A percentile compares a stretch with the other conserved stretches of the same genome.
Evolutionary conservation across 345 rosid genomes (phyloP).

Genomic region (Rhodamnia rubescens): DNA sequence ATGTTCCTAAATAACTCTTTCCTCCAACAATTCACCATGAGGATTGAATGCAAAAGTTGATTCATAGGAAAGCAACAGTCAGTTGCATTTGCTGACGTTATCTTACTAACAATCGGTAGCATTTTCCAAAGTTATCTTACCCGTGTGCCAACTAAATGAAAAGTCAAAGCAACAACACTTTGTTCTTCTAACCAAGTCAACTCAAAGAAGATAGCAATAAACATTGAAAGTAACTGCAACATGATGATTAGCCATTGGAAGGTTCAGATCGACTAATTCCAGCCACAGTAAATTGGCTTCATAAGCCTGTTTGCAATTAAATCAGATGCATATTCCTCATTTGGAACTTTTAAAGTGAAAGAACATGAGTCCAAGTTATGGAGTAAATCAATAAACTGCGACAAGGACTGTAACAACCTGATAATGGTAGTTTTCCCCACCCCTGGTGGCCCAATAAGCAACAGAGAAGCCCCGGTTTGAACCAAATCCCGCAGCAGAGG

Average conservation of each 20-base stretch:
- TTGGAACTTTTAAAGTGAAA: not conserved
- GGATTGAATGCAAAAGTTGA: not conserved
- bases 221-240: not conserved
- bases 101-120: not conserved
- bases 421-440: slow-evolving; percentile 95
- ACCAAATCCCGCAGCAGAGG: slow-evolving; percentile 65
- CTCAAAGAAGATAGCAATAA: not conserved
- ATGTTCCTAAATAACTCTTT: not conserved
- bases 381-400: not conserved
- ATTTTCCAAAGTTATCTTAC: not conserved
- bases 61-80: not conserved
- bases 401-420: slow-evolving; percentile 27
- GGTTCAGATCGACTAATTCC: not conserved
- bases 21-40: not conserved
- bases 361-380: not conserved
- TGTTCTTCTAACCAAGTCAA: not conserved
- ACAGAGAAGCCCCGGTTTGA: slow-evolving; percentile 63
- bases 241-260: not conserved
- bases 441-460: slow-evolving; percentile 95
- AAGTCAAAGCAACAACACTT: not conserved
- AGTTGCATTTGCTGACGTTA: not conserved
- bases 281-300: not conserved
- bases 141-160: not conserved
- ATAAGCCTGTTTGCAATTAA: not conserved
- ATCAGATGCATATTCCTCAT: not conserved